Evolutionary conservation across 345 rosid species (phyloP).

Genomic region (Lagerstroemia speciosa): DNA sequence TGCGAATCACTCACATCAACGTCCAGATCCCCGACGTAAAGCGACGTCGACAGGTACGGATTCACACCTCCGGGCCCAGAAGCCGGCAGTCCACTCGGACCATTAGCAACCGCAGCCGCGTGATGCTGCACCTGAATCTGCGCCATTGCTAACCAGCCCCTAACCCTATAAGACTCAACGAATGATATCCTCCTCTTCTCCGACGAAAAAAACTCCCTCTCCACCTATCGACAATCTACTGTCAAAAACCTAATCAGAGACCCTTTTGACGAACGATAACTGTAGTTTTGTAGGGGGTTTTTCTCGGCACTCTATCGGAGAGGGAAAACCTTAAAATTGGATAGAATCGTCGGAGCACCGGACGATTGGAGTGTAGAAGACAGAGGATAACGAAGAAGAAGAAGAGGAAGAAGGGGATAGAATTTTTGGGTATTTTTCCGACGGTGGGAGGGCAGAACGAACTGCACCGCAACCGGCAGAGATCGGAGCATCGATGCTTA

Average conservation of each 20-base stretch:
- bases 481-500: constrained; percentile 11
- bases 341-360: constrained; percentile 26
- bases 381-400: constrained; percentile 17
- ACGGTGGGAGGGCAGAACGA: constrained; percentile 39
- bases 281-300: not conserved
- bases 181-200: not conserved
- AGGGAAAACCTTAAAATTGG: constrained; percentile 12
- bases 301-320: constrained; percentile 2
- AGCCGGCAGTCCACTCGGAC: constrained; percentile 29
- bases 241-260: not conserved
- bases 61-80: constrained; percentile 24
- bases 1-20: constrained; percentile 57
- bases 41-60: constrained; percentile 48
- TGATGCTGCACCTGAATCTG: constrained; percentile 58
- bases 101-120: not conserved
- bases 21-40: constrained; percentile 88
- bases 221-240: not conserved
- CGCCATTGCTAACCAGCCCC: constrained; percentile 36
- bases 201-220: not conserved
- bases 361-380: not conserved
- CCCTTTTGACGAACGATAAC: not conserved
- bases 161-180: not conserved
- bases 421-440: constrained; percentile 21
- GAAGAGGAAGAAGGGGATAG: constrained; percentile 4
- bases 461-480: constrained; percentile 42